Percentiles rank a stretch among this genome's conserved stretches.
phyloP scores from a whole-genome alignment of 768 basidiomycete species.

The Tephrocybe sp. region DNA sequence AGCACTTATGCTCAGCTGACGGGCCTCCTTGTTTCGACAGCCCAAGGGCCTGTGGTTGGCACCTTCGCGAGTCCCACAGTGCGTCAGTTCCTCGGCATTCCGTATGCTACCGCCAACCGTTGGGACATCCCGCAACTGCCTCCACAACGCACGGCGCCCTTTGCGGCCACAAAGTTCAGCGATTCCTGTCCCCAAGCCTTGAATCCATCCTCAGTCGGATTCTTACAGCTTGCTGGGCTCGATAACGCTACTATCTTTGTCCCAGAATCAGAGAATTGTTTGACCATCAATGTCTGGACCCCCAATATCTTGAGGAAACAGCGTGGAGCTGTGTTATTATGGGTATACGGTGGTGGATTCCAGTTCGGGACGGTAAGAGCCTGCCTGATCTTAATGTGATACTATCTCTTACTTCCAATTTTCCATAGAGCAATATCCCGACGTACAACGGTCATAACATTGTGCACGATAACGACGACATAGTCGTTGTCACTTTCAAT shows the following conservation, averaged over 20 bases:
- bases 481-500: conserved; percentile 35
- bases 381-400: neutral
- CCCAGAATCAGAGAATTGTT: conserved; percentile 33
- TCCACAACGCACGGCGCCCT: conserved; percentile 16
- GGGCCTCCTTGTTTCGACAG: conserved; percentile 26
- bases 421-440: conserved; percentile 28
- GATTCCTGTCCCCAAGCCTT: conserved; percentile 30
- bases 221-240: conserved; percentile 23
- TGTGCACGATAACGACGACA: conserved; percentile 34
- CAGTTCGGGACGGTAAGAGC: conserved; percentile 32
- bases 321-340: conserved; percentile 32
- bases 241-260: conserved; percentile 23
- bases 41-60: conserved; percentile 31
- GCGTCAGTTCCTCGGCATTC: conserved; percentile 36
- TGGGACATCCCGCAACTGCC: conserved; percentile 31
- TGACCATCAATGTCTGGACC: conserved; percentile 38
- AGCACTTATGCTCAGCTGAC: conserved; percentile 1
- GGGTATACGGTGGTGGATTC: conserved; percentile 40
- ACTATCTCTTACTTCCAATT: neutral
- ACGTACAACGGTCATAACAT: conserved; percentile 30
- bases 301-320: conserved; percentile 31
- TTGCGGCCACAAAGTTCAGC: conserved; percentile 29
- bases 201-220: conserved; percentile 19
- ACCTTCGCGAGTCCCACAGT: conserved; percentile 25
- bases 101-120: conserved; percentile 31